Percentiles rank a stretch among this genome's conserved stretches.
These are phyloP conservation scores for Chaetomium cochliodes DNA, from an alignment of 495 filamentous ascomycete genomes.

Conservation along the genomic window DNA sequence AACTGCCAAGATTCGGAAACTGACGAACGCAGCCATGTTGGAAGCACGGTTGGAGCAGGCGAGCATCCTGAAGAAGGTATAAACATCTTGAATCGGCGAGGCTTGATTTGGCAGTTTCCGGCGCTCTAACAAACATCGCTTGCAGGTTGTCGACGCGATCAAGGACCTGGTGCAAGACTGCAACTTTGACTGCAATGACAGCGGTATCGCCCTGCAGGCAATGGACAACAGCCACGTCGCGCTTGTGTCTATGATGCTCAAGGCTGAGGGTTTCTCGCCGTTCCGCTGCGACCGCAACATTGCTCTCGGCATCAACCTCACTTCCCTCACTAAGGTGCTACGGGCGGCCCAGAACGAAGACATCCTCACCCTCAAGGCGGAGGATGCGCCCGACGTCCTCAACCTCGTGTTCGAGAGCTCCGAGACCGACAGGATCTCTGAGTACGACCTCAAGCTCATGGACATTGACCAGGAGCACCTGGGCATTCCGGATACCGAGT, in stretches of 20 bases:
- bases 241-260: constrained; percentile 97
- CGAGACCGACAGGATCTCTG: constrained; percentile 85
- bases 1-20: not conserved
- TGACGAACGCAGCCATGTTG: constrained; percentile 59
- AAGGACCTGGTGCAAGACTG: constrained; percentile 99
- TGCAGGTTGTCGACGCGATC: constrained; percentile 94
- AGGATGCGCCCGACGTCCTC: constrained; percentile 91
- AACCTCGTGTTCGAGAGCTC: constrained; percentile 93
- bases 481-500: constrained; percentile 97
- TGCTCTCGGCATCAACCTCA: constrained; percentile 94
- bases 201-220: constrained; percentile 94
- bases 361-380: constrained; percentile 92
- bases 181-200: constrained; percentile 99
- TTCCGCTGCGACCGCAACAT: constrained; percentile 99
- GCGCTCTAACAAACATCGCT: not conserved
- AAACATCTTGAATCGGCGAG: constrained; percentile 5
- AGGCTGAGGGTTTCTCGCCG: constrained; percentile 90
- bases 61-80: constrained; percentile 89
- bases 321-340: constrained; percentile 94
- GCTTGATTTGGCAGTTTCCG: not conserved
- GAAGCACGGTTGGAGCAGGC: constrained; percentile 97
- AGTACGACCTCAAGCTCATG: constrained; percentile 99
- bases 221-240: constrained; percentile 99
- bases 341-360: constrained; percentile 93
- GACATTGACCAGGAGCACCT: constrained; percentile 99